Percentiles rank a stretch among this genome's conserved stretches.
Evolutionary conservation across 2,329 filamentous ascomycete species (phyloP).

Genomic region (Colletotrichum echinochloae): DNA sequence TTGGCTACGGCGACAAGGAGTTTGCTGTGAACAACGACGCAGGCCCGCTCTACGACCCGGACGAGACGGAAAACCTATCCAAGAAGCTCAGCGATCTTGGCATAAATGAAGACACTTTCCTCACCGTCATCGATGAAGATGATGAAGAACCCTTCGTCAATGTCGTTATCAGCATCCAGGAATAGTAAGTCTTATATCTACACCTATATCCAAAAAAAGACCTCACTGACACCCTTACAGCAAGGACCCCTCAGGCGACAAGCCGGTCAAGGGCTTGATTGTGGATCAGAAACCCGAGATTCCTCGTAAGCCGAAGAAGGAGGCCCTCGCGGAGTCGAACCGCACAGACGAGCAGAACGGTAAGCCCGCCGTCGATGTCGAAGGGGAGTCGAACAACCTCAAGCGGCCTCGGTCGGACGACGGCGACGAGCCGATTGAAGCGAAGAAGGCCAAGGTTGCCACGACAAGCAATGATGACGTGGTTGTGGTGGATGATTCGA

Average conservation of each 20-base stretch:
- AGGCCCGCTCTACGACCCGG: conserved; percentile 87
- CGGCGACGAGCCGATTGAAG: conserved; percentile 49
- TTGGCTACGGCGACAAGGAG: conserved; percentile 83
- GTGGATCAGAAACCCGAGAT: conserved; percentile 60
- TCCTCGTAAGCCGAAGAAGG: conserved; percentile 65
- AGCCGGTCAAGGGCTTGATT: conserved; percentile 64
- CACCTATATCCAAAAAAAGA: neutral
- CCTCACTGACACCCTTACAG: conserved; percentile 51
- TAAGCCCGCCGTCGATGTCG: conserved; percentile 53
- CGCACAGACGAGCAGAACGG: conserved; percentile 59
- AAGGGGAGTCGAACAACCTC: conserved; percentile 48
- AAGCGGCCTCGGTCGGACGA: conserved; percentile 63
- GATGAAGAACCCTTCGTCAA: conserved; percentile 82
- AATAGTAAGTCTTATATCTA: conserved; percentile 61
- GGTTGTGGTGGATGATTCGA: conserved; percentile 49
- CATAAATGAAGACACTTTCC: conserved; percentile 79
- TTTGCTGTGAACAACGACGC: conserved; percentile 81
- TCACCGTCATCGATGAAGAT: conserved; percentile 88
- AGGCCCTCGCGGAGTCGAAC: conserved; percentile 49
- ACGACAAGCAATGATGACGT: conserved; percentile 56
- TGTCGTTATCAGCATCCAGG: conserved; percentile 77
- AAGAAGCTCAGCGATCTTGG: conserved; percentile 85
- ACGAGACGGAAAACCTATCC: conserved; percentile 85
- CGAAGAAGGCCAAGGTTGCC: conserved; percentile 63
- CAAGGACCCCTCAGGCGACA: conserved; percentile 57